Evolutionary conservation across 2,329 filamentous ascomycete genomes (phyloP).

Genomic region (Simplicillium aogashimaense): DNA sequence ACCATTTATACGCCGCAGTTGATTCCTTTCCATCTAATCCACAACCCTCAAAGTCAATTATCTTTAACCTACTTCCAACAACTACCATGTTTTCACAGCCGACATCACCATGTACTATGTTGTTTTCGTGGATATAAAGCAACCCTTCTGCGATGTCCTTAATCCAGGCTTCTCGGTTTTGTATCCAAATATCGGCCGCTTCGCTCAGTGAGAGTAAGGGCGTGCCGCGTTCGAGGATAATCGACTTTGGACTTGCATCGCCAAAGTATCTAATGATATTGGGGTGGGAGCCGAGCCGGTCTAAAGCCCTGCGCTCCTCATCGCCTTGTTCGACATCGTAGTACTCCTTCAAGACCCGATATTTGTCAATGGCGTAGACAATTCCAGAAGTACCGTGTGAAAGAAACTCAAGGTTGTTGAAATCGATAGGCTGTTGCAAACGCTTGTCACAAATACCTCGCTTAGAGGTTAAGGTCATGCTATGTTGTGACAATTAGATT

Average conservation of each 20-base stretch:
- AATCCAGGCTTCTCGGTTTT: constrained; percentile 2
- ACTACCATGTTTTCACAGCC: constrained; percentile 4
- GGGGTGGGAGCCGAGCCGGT: constrained; percentile 1
- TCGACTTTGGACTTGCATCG: not conserved
- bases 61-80: not conserved
- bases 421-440: too few relatives aligned
- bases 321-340: not conserved
- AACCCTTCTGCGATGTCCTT: constrained; percentile 1
- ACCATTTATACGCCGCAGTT: constrained; percentile 3
- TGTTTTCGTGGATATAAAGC: constrained; percentile 1
- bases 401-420: too few relatives aligned
- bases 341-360: constrained; percentile 3
- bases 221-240: constrained; percentile 1
- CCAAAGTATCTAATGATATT: constrained; percentile 2
- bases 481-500: too few relatives aligned
- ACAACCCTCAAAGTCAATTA: constrained; percentile 4
- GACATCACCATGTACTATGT: constrained; percentile 3
- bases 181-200: not conserved
- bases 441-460: too few relatives aligned
- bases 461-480: too few relatives aligned
- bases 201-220: not conserved
- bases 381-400: too few relatives aligned
- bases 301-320: constrained; percentile 1
- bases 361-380: constrained; percentile 2
- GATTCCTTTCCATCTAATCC: constrained; percentile 1